phyloP scores from a whole-genome alignment of 495 filamentous ascomycete genomes.

The Polyplosphaeria fusca region DNA sequence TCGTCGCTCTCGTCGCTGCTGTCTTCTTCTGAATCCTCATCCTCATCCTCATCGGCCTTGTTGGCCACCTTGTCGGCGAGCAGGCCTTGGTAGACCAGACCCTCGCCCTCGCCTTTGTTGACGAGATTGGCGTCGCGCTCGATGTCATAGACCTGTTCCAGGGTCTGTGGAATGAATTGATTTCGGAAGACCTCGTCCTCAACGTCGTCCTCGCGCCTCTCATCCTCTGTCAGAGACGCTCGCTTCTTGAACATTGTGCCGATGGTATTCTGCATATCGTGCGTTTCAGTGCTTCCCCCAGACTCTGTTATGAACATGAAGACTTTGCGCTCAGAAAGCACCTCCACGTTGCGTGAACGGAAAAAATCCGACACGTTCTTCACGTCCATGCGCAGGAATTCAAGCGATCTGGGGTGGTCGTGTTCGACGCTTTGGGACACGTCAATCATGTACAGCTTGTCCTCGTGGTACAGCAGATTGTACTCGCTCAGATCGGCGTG shows the following conservation, averaged over 20 bases:
- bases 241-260: constrained; percentile 49
- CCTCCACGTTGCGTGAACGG: constrained; percentile 74
- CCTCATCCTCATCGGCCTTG: constrained; percentile 37
- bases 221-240: constrained; percentile 43
- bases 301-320: constrained; percentile 74
- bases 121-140: constrained; percentile 83
- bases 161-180: constrained; percentile 88
- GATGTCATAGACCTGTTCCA: constrained; percentile 93
- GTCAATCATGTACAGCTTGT: constrained; percentile 87
- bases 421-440: constrained; percentile 96
- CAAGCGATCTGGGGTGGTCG: constrained; percentile 84
- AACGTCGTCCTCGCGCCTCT: constrained; percentile 53
- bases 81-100: constrained; percentile 76
- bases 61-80: constrained; percentile 64
- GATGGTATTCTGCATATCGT: constrained; percentile 48
- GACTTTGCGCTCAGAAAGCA: constrained; percentile 64
- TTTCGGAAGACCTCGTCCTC: constrained; percentile 91
- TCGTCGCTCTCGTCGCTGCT: constrained; percentile 24
- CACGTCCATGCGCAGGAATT: constrained; percentile 95
- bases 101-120: constrained; percentile 63
- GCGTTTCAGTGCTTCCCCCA: constrained; percentile 50
- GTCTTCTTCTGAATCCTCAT: constrained; percentile 45
- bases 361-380: constrained; percentile 96
- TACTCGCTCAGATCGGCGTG: constrained; percentile 97
- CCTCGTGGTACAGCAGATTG: constrained; percentile 86